Percentiles rank a stretch among this genome's conserved stretches.
Evolutionary conservation across 306 rosid genomes (phyloP).

Genomic region (Prunus armeniaca): DNA sequence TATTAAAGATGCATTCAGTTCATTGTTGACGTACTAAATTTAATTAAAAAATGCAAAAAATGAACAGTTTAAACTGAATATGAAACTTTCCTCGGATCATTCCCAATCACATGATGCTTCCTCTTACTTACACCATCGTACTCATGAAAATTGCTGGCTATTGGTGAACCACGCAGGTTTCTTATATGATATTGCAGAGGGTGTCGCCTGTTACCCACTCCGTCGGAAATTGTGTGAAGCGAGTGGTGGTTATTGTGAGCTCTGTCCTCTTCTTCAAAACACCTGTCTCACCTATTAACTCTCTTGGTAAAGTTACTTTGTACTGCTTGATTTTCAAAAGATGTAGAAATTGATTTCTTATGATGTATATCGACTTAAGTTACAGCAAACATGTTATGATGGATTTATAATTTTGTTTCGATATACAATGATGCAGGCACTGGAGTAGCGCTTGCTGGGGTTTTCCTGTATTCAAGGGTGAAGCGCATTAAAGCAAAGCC

Average conservation of each 20-base stretch:
- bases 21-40: not conserved
- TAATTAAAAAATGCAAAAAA: not conserved
- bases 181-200: constrained; percentile 89
- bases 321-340: not conserved
- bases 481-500: constrained; percentile 77
- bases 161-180: constrained; percentile 60
- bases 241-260: constrained; percentile 95
- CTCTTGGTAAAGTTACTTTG: constrained; percentile 57
- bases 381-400: not conserved
- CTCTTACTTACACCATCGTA: not conserved
- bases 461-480: constrained; percentile 88
- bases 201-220: constrained; percentile 98
- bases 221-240: constrained; percentile 86
- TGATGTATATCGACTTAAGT: not conserved
- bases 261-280: constrained; percentile 89
- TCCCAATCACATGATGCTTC: not conserved
- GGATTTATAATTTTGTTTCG: not conserved
- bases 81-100: not conserved
- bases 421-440: constrained; percentile 55
- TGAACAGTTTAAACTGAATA: not conserved
- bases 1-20: not conserved
- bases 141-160: constrained; percentile 7
- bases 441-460: constrained; percentile 86
- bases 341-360: not conserved
- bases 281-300: constrained; percentile 73